Base-by-base conservation (phyloP, 2,329 filamentous ascomycete genomes). In the Verruconis gallopava region DNA sequence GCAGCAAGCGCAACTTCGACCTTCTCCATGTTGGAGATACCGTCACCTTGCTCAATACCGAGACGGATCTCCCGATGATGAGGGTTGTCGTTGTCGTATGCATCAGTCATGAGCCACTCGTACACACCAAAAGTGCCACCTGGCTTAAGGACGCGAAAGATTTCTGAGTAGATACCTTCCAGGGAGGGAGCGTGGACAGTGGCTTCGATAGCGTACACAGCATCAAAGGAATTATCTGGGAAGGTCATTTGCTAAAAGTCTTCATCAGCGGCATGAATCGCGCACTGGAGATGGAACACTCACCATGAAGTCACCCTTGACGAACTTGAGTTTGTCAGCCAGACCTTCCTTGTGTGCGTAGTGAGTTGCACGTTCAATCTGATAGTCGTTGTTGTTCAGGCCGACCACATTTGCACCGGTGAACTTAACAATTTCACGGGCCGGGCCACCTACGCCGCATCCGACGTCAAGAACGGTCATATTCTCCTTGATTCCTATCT, bases 311-410 rank as follows among this genome's bases (percentile, higher is more conserved):
- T 96, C 89, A 41, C 88, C 89, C 74, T 96, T 95, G 57, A 85
- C 81, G 55, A 85, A 96, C 48, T 72, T 73, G 51, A 94, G 68
- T 67, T 94, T 85, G 55, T 84, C 63, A 1, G 79, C 72, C 40
- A 96, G 69, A 40, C 80, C 79, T 65, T 93, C 85, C 64, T 85
- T 85, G 47, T 73, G 65, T 2, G 88, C 85, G 58, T 95, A 94
- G 42, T 73, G 70, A 12, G 78, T 86, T n/a, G 88, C 89, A 50
- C 91, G 84, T 60, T 95, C 77, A 51, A 96, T 94, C 68, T 96
- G 91, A 71, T 98, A 98, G 67, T 95, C 85, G 65, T 96, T 96
- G 77, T 95, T 96, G 77, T 96, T 98, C 60, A 96, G 67, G 34
- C 91, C 91, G 18, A 85, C 81, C 48, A 96, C 75, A 54, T 95